Conservation (phyloP, 352 stramenopile species). For the Pythium phragmiticola region DNA sequence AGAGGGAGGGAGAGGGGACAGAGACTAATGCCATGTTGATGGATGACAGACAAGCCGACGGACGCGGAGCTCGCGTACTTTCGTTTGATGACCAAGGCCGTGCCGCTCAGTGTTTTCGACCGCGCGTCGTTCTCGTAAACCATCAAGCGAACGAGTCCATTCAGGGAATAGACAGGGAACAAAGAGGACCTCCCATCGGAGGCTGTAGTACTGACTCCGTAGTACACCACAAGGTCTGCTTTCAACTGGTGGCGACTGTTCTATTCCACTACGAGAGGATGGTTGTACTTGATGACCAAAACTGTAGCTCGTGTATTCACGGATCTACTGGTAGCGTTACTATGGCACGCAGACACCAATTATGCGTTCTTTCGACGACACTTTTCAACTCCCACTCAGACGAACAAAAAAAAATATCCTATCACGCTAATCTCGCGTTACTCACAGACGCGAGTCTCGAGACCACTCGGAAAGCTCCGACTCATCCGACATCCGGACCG, state of each 20-base stretch:
- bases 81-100: slow-evolving; percentile 83
- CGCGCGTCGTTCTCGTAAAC: slow-evolving; percentile 81
- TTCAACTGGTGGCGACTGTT: too few relatives aligned
- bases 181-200: not conserved
- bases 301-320: too few relatives aligned
- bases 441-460: slow-evolving; percentile 4
- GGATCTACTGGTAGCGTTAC: too few relatives aligned
- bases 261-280: too few relatives aligned
- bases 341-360: not conserved
- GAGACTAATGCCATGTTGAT: too few relatives aligned
- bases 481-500: slow-evolving; percentile 11
- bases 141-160: not conserved
- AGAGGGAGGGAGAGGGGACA: not conserved
- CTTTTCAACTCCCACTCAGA: too few relatives aligned
- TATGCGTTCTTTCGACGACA: too few relatives aligned
- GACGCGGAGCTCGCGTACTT: slow-evolving; percentile 79
- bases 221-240: too few relatives aligned
- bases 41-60: slow-evolving; percentile 55
- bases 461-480: slow-evolving; percentile 23
- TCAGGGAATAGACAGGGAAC: slow-evolving; percentile 14
- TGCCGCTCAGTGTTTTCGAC: slow-evolving; percentile 79
- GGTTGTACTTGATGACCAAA: too few relatives aligned
- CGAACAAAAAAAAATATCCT: not conserved
- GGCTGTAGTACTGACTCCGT: not conserved
- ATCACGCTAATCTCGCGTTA: slow-evolving; percentile 1